phyloP scores from a whole-genome alignment of 2,329 filamentous ascomycete genomes.

The Albophoma yamanashiensis region DNA sequence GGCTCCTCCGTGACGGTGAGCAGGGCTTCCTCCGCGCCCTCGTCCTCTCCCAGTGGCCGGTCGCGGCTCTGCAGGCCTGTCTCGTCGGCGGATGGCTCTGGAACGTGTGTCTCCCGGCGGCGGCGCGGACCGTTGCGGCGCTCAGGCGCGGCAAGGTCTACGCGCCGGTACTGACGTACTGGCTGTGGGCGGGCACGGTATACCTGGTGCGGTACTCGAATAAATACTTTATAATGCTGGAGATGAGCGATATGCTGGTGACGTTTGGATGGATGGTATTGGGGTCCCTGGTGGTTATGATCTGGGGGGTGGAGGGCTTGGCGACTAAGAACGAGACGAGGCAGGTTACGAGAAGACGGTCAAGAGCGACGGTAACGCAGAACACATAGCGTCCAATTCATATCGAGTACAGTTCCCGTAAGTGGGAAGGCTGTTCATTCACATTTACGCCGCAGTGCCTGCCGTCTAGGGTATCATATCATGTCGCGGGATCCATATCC shows the following conservation, averaged over 20 bases:
- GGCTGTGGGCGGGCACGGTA: constrained; percentile 7
- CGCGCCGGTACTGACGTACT: constrained; percentile 5
- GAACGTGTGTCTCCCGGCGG: not conserved
- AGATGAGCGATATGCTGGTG: constrained; percentile 23
- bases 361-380: not conserved
- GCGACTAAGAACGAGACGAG: not conserved
- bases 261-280: constrained; percentile 15
- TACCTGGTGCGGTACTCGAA: constrained; percentile 22
- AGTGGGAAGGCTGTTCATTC: not conserved
- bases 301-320: constrained; percentile 1
- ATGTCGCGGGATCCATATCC: not conserved
- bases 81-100: constrained; percentile 9
- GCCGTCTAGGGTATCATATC: constrained; percentile 1
- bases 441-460: not conserved
- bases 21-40: constrained; percentile 3
- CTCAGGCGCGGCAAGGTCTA: not conserved
- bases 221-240: constrained; percentile 24
- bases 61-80: constrained; percentile 8
- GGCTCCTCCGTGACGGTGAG: constrained; percentile 8
- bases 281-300: constrained; percentile 10
- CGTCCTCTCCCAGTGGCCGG: constrained; percentile 3
- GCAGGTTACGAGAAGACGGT: not conserved
- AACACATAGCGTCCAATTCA: too few relatives aligned
- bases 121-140: not conserved
- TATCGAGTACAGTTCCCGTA: not conserved